These are phyloP conservation scores for Colletotrichum sp. DNA, from an alignment of 2,329 filamentous ascomycete genomes.

Conservation along the genomic window DNA sequence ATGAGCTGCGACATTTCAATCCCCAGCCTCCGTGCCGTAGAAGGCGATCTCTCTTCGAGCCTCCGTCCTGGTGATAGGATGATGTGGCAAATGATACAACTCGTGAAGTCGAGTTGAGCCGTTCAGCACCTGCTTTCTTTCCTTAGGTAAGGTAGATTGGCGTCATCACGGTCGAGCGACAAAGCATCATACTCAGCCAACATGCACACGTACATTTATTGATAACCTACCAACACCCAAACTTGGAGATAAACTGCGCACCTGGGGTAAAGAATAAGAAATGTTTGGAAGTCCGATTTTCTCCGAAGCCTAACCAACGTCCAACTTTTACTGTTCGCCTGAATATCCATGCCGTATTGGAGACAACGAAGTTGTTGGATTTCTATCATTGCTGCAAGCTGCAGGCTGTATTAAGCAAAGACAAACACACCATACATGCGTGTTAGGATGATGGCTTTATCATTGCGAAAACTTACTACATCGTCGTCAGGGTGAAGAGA, in stretches of 20 bases:
- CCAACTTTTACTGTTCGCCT: neutral
- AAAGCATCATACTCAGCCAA: neutral
- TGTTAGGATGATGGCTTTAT: rapidly evolving
- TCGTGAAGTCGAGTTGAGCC: neutral
- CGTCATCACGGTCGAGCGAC: neutral
- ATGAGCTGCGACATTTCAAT: neutral
- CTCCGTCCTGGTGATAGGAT: neutral
- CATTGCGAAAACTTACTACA: neutral
- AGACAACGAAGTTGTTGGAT: neutral
- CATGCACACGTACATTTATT: neutral
- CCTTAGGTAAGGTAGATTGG: neutral
- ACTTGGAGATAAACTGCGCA: neutral
- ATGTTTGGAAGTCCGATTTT: neutral
- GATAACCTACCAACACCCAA: neutral
- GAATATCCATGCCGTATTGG: neutral
- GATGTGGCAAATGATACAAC: neutral
- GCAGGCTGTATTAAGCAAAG: neutral
- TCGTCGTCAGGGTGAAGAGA: neutral
- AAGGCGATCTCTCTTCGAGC: neutral
- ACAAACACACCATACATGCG: neutral
- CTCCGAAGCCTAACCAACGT: neutral
- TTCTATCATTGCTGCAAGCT: neutral
- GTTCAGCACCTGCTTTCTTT: neutral
- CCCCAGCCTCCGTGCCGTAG: neutral
- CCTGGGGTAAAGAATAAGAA: neutral